These are phyloP conservation scores for Leccinum olivaceopallidum DNA, from an alignment of 768 basidiomycete species.

Conservation along the genomic window DNA sequence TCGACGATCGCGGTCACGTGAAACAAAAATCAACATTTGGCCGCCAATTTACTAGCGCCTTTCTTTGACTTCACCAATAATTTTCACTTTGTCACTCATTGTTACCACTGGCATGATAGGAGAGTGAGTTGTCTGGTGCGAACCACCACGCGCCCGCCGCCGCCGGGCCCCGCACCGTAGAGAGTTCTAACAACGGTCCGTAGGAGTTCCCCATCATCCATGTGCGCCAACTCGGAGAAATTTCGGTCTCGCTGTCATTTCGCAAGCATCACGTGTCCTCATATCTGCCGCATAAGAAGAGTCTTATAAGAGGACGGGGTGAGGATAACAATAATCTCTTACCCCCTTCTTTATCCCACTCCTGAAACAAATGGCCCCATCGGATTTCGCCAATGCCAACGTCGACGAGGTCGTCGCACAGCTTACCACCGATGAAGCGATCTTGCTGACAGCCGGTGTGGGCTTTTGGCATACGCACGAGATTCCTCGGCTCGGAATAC, in stretches of 20 bases:
- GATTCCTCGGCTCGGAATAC: slow-evolving; percentile 66
- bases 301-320: too few species aligned
- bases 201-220: background rate
- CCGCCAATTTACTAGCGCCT: too few species aligned
- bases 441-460: slow-evolving; percentile 68
- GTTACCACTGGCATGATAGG: background rate
- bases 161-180: background rate
- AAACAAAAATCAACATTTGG: slow-evolving; percentile 18
- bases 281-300: slow-evolving; percentile 8
- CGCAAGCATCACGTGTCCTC: slow-evolving; percentile 20
- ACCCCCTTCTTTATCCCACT: slow-evolving; percentile 9
- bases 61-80: background rate
- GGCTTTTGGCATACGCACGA: slow-evolving; percentile 77
- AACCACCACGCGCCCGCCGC: background rate
- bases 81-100: too few species aligned
- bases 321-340: background rate
- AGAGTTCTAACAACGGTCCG: background rate
- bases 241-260: slow-evolving; percentile 8
- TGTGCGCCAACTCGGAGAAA: slow-evolving; percentile 10
- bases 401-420: slow-evolving; percentile 62
- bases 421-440: slow-evolving; percentile 73
- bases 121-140: background rate
- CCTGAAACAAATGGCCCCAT: slow-evolving; percentile 52
- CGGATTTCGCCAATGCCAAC: slow-evolving; percentile 66
- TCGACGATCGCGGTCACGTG: slow-evolving; percentile 26